A percentile compares a stretch with the other conserved stretches of the same genome.
phyloP scores from a whole-genome alignment of 768 basidiomycete species.

The Tulasnella sp. region DNA sequence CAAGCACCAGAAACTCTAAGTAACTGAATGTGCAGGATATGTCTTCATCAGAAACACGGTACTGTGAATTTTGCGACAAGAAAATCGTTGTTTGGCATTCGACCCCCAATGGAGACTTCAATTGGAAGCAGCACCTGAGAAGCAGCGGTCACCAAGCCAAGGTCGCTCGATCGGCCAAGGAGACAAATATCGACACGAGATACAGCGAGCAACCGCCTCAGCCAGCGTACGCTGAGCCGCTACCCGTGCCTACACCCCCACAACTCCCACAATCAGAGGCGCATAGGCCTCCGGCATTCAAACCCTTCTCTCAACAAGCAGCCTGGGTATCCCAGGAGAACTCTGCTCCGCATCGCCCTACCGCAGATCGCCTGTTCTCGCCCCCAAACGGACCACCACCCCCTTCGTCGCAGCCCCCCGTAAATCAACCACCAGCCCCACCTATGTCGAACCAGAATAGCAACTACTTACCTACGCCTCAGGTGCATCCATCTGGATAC shows the following conservation, averaged over 20 bases:
- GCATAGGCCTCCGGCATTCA: neutral
- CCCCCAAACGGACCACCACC: neutral
- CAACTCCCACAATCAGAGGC: neutral
- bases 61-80: neutral
- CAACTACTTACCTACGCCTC: neutral
- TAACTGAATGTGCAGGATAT: neutral
- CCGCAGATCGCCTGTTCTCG: neutral
- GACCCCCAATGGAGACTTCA: neutral
- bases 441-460: neutral
- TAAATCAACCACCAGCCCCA: neutral
- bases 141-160: neutral
- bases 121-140: neutral
- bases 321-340: neutral
- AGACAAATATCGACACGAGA: neutral
- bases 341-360: neutral
- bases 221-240: neutral
- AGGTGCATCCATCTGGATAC: neutral
- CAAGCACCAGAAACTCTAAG: neutral
- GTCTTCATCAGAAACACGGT: neutral
- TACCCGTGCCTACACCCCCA: neutral
- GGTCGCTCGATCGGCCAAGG: neutral
- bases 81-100: neutral
- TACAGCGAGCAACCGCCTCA: neutral
- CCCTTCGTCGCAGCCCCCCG: neutral
- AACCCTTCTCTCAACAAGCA: neutral